Percentiles rank a stretch among this genome's conserved stretches.
Conservation (phyloP, 2,329 filamentous ascomycete genomes). For the Arthrobotrys musiformis region DNA sequence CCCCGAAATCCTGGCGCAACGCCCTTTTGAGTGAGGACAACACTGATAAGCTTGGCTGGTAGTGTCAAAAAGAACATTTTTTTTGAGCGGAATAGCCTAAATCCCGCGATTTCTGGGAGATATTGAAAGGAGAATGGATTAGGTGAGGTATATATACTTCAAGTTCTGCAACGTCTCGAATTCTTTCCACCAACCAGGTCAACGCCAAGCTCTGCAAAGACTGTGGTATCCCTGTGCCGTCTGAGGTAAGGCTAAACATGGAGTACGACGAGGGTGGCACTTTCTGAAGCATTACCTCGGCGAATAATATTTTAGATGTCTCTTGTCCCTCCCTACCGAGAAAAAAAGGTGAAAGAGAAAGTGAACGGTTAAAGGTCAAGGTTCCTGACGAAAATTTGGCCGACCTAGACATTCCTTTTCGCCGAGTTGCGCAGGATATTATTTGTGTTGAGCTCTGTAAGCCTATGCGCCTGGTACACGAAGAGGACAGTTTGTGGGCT, state of each 20-base stretch:
- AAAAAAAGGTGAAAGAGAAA: no score
- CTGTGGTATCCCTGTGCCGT: constrained; percentile 3
- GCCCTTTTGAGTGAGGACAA: neutral
- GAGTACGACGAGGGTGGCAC: constrained; percentile 12
- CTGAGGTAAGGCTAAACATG: constrained; percentile 38
- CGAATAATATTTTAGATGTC: constrained; percentile 21
- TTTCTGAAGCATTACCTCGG: no score
- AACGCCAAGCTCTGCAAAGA: constrained; percentile 14
- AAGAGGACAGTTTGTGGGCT: no score
- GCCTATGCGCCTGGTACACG: no score
- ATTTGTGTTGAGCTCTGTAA: no score
- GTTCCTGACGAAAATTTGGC: no score
- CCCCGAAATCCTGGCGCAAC: neutral
- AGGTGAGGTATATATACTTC: constrained; percentile 12
- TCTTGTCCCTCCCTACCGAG: no score
- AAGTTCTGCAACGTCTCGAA: neutral
- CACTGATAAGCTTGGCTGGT: neutral
- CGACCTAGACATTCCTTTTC: no score
- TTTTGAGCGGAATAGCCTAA: constrained; percentile 25
- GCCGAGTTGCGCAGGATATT: no score
- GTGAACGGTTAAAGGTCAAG: no score
- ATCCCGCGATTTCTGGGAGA: no score
- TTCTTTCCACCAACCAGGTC: constrained; percentile 43
- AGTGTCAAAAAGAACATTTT: no score
- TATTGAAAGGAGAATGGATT: neutral